Evolutionary conservation across 208 protist species (phyloP).

Genomic region (Acanthamoeba sp.): DNA sequence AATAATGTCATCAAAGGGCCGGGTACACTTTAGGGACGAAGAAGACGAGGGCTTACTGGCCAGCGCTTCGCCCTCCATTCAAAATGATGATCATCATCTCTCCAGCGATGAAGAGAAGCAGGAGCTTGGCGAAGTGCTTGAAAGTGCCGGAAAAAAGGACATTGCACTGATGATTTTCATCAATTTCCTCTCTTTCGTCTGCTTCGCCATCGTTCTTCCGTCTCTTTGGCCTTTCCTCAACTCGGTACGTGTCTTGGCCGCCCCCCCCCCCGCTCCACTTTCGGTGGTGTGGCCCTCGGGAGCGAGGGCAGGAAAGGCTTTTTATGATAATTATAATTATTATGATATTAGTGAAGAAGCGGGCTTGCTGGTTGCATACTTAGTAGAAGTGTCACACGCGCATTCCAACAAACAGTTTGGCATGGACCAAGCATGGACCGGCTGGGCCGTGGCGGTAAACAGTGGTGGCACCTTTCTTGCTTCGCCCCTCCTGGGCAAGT

Average conservation of each 20-base stretch:
- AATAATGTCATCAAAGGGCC: not conserved
- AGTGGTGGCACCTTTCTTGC: slow-evolving; percentile 66
- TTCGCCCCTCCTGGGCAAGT: slow-evolving; percentile 51
- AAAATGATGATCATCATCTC: not conserved
- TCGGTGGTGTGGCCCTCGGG: too few species aligned
- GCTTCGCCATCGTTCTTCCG: slow-evolving; percentile 71
- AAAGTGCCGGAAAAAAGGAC: slow-evolving; percentile 69
- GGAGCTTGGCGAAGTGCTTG: not conserved
- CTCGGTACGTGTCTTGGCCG: not conserved
- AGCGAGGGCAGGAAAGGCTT: too few species aligned
- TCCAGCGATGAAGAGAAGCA: not conserved
- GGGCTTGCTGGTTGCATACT: not conserved
- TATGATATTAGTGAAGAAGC: too few species aligned
- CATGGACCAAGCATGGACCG: not conserved
- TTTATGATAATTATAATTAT: too few species aligned
- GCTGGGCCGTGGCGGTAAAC: slow-evolving; percentile 57
- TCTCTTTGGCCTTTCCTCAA: slow-evolving; percentile 69
- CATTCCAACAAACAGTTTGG: slow-evolving; percentile 42
- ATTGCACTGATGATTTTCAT: slow-evolving; percentile 76
- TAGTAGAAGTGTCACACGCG: not conserved
- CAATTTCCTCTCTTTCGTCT: slow-evolving; percentile 73
- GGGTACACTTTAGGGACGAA: not conserved
- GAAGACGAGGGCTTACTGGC: not conserved
- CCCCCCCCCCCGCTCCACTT: too few species aligned
- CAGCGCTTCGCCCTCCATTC: not conserved